Evolutionary conservation across 2,329 filamentous ascomycete genomes (phyloP).

Genomic region (Aulographum hederae): DNA sequence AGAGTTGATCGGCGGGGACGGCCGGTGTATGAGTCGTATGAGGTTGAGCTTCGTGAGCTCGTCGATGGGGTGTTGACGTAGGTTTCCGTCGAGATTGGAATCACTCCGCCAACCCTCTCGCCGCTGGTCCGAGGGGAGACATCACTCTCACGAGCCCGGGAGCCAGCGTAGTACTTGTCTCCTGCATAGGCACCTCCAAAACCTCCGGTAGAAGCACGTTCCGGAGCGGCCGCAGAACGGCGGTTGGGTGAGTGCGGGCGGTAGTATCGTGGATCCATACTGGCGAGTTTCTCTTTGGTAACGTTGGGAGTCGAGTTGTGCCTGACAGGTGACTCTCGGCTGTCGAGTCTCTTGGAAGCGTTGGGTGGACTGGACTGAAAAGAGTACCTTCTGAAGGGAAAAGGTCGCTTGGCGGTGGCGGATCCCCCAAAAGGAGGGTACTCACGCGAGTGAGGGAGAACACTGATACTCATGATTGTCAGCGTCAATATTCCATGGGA

Average conservation of each 20-base stretch:
- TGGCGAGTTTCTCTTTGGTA: too few species aligned
- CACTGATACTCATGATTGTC: too few species aligned
- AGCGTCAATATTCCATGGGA: too few species aligned
- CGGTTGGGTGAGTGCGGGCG: slow-evolving; percentile 4
- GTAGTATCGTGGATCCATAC: background rate
- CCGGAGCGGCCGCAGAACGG: slow-evolving; percentile 3
- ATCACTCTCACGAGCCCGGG: slow-evolving; percentile 1
- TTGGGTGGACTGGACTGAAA: too few species aligned
- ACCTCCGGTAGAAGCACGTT: slow-evolving; percentile 4
- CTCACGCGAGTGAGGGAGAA: too few species aligned
- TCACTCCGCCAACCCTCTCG: slow-evolving; percentile 2
- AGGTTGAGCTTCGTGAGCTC: slow-evolving; percentile 12
- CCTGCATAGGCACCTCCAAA: background rate
- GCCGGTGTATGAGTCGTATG: slow-evolving; percentile 25
- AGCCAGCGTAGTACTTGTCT: slow-evolving; percentile 1
- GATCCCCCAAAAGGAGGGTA: too few species aligned
- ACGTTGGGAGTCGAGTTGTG: too few species aligned
- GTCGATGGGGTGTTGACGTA: slow-evolving; percentile 1
- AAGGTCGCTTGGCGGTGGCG: too few species aligned
- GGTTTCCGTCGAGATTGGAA: slow-evolving; percentile 5
- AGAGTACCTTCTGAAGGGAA: too few species aligned
- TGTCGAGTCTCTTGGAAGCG: too few species aligned
- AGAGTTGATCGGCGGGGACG: slow-evolving; percentile 26
- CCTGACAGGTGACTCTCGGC: too few species aligned
- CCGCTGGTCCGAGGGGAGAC: slow-evolving; percentile 1